Evolutionary conservation across 768 basidiomycete species (phyloP).

Genomic region (Mycena amicta): DNA sequence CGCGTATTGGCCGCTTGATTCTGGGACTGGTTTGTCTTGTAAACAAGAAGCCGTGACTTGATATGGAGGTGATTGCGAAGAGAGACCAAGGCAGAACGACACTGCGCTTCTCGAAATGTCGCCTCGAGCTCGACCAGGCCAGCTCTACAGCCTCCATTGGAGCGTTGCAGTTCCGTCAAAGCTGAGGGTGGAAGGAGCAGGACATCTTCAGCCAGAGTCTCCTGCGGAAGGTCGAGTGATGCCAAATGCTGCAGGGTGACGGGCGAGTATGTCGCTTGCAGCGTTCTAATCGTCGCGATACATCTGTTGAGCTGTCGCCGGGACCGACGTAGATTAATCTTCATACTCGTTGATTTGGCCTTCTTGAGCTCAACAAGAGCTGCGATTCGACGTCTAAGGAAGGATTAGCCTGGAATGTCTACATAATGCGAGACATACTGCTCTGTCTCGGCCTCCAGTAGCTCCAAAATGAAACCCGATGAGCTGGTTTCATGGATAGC

Average conservation of each 20-base stretch:
- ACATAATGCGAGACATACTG: constrained; percentile 11
- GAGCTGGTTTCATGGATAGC: constrained; percentile 4
- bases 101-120: constrained; percentile 11
- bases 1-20: constrained; percentile 10
- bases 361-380: constrained; percentile 9
- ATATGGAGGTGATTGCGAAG: constrained; percentile 9
- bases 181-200: constrained; percentile 6
- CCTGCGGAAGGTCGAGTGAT: not conserved
- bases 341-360: not conserved
- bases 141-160: not conserved
- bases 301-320: not conserved
- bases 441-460: constrained; percentile 2
- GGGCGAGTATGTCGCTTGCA: constrained; percentile 6
- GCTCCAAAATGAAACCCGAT: not conserved
- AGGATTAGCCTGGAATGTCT: too few species aligned
- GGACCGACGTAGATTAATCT: not conserved
- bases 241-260: not conserved
- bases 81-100: not conserved
- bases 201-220: not conserved
- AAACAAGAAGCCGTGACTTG: not conserved
- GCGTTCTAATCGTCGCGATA: not conserved
- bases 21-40: constrained; percentile 1
- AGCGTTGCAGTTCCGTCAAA: not conserved
- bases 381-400: constrained; percentile 1
- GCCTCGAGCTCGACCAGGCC: constrained; percentile 1